Evolutionary conservation across 2,329 filamentous ascomycete genomes (phyloP).

Genomic region (Talaromyces sp.): DNA sequence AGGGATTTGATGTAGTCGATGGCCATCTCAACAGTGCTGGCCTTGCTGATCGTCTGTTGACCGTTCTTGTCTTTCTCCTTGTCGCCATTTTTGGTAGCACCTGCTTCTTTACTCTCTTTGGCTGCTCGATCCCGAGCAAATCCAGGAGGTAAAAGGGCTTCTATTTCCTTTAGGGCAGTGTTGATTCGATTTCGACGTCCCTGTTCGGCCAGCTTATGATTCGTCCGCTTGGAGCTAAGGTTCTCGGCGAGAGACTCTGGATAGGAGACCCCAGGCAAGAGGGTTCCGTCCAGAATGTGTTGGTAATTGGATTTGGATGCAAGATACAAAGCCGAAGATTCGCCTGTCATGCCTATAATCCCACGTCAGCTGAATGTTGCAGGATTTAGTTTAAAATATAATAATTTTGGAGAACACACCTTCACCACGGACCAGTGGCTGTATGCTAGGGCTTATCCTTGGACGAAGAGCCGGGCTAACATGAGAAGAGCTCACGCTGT

Average conservation of each 20-base stretch:
- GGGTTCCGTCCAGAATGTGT: slow-evolving; percentile 90
- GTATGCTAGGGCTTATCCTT: slow-evolving; percentile 89
- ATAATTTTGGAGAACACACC: slow-evolving; percentile 39
- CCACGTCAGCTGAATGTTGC: slow-evolving; percentile 3
- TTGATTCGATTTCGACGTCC: slow-evolving; percentile 94
- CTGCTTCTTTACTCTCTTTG: slow-evolving; percentile 30
- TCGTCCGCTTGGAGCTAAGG: slow-evolving; percentile 91
- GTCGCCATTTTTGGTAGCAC: slow-evolving; percentile 39
- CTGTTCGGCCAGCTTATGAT: slow-evolving; percentile 97
- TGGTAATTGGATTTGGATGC: slow-evolving; percentile 97
- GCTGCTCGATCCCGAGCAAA: slow-evolving; percentile 37
- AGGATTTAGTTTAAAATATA: neutral
- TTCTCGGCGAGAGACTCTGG: slow-evolving; percentile 89
- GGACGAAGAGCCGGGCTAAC: slow-evolving; percentile 81
- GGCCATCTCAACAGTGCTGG: slow-evolving; percentile 93
- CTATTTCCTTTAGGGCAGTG: slow-evolving; percentile 85
- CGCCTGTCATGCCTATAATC: slow-evolving; percentile 42
- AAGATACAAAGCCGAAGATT: slow-evolving; percentile 67
- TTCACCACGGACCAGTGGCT: slow-evolving; percentile 73
- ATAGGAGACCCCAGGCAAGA: slow-evolving; percentile 83
- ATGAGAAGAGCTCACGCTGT: slow-evolving; percentile 66
- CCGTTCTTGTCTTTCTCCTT: slow-evolving; percentile 34
- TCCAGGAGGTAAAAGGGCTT: slow-evolving; percentile 66
- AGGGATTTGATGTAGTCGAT: slow-evolving; percentile 91
- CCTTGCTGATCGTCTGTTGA: slow-evolving; percentile 74